Evolutionary conservation across 306 rosid species (phyloP).

Genomic region (Vigna angularis): DNA sequence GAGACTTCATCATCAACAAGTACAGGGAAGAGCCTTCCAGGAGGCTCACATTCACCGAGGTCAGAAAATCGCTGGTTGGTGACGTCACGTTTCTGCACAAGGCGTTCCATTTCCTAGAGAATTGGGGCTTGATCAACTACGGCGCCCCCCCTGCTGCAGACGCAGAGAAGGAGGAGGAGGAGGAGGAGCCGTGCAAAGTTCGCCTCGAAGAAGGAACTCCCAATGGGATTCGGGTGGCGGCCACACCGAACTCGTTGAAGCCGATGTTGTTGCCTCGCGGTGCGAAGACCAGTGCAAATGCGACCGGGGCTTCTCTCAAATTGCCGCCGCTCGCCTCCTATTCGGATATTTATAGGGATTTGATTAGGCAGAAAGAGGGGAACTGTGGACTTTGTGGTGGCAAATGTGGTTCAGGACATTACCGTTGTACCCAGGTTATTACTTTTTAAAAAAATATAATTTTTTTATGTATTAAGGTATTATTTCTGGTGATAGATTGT

Average conservation of each 20-base stretch:
- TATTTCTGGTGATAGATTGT: not conserved
- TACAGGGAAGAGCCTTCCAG: slow-evolving; percentile 88
- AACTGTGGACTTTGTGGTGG: slow-evolving; percentile 71
- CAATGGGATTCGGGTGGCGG: slow-evolving; percentile 81
- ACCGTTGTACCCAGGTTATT: slow-evolving; percentile 66
- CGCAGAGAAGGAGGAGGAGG: slow-evolving; percentile 41
- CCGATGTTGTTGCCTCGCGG: slow-evolving; percentile 56
- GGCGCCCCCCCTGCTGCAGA: slow-evolving; percentile 45
- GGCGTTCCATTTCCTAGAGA: slow-evolving; percentile 75
- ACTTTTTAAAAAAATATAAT: not conserved
- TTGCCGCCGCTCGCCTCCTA: slow-evolving; percentile 77
- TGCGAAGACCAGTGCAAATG: slow-evolving; percentile 37
- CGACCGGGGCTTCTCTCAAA: slow-evolving; percentile 45
- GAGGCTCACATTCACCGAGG: slow-evolving; percentile 85
- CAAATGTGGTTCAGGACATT: slow-evolving; percentile 63
- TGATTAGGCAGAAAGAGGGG: slow-evolving; percentile 52
- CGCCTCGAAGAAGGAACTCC: slow-evolving; percentile 85
- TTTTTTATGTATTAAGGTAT: not conserved
- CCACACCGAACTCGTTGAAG: slow-evolving; percentile 74
- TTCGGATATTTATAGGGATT: slow-evolving; percentile 67
- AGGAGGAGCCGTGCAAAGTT: slow-evolving; percentile 51
- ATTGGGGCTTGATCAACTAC: slow-evolving; percentile 85
- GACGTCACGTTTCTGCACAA: slow-evolving; percentile 78
- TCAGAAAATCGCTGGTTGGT: slow-evolving; percentile 84
- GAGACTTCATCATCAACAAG: slow-evolving; percentile 87